Conservation (phyloP, 2,329 filamentous ascomycete species). For the Nigrospora osmanthi region DNA sequence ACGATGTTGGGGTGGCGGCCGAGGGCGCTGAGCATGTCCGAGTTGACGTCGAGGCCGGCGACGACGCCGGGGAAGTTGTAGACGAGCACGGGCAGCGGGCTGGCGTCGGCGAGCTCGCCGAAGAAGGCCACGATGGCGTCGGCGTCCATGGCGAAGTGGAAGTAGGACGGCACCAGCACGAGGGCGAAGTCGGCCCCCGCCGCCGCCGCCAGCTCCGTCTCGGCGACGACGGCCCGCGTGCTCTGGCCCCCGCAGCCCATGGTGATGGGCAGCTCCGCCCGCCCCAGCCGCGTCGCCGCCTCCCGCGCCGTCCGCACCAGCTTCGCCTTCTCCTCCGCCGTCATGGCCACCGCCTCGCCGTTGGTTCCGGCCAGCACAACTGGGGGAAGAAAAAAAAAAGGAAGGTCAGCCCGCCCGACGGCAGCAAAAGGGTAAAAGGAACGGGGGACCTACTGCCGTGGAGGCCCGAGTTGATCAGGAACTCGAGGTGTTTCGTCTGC, state of each 20-base stretch:
- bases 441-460: slow-evolving; percentile 32
- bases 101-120: slow-evolving; percentile 47
- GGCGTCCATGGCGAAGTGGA: slow-evolving; percentile 54
- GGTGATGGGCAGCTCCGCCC: slow-evolving; percentile 52
- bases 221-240: slow-evolving; percentile 56
- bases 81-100: slow-evolving; percentile 51
- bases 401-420: not conserved
- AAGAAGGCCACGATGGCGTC: slow-evolving; percentile 57
- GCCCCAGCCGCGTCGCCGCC: slow-evolving; percentile 51
- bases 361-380: slow-evolving; percentile 66
- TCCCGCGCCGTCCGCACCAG: slow-evolving; percentile 55
- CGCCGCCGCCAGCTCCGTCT: slow-evolving; percentile 38
- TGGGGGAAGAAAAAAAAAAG: no score
- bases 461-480: slow-evolving; percentile 43
- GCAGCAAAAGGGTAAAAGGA: not conserved
- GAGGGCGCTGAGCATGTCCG: slow-evolving; percentile 46
- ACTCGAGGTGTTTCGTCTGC: slow-evolving; percentile 44
- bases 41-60: slow-evolving; percentile 48
- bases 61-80: slow-evolving; percentile 57
- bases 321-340: slow-evolving; percentile 52
- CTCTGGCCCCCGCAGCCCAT: slow-evolving; percentile 60
- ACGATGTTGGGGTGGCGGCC: slow-evolving; percentile 49
- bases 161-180: slow-evolving; percentile 65
- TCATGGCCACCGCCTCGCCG: slow-evolving; percentile 64
- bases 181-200: slow-evolving; percentile 62